Conservation (phyloP, 2,329 filamentous ascomycete species). For the Fusarium vanettenii region DNA sequence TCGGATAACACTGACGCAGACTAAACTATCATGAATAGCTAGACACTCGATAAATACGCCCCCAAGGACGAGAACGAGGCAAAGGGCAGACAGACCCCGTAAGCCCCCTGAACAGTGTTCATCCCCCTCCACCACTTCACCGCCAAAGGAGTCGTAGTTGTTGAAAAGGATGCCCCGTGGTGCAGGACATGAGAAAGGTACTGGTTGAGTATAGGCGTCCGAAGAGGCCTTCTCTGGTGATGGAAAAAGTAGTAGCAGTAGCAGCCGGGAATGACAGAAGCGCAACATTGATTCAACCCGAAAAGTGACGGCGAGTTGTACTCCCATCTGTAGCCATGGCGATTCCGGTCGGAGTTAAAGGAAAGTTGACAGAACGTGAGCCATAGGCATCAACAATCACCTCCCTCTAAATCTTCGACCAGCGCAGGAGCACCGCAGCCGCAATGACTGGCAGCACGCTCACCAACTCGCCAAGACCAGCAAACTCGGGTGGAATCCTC, state of each 20-base stretch:
- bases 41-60: slow-evolving; percentile 2
- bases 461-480: slow-evolving; percentile 78
- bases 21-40: slow-evolving; percentile 7
- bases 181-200: slow-evolving; percentile 14
- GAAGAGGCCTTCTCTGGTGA: slow-evolving; percentile 4
- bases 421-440: slow-evolving; percentile 41
- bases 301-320: neutral
- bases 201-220: slow-evolving; percentile 1
- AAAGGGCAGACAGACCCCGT: neutral
- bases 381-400: neutral
- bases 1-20: neutral
- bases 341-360: neutral
- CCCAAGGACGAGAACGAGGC: slow-evolving; percentile 8
- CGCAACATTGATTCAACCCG: slow-evolving; percentile 1
- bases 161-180: neutral
- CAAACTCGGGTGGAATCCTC: slow-evolving; percentile 69
- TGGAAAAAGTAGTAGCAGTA: slow-evolving; percentile 11
- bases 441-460: slow-evolving; percentile 77
- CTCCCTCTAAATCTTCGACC: slow-evolving; percentile 36
- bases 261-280: slow-evolving; percentile 23
- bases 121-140: neutral
- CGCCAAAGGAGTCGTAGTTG: neutral
- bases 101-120: slow-evolving; percentile 6
- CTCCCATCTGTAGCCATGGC: neutral
- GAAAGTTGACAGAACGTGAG: slow-evolving; percentile 6